These are phyloP conservation scores for Apiospora malaysiana DNA, from an alignment of 2,329 filamentous ascomycete genomes.

Conservation along the genomic window DNA sequence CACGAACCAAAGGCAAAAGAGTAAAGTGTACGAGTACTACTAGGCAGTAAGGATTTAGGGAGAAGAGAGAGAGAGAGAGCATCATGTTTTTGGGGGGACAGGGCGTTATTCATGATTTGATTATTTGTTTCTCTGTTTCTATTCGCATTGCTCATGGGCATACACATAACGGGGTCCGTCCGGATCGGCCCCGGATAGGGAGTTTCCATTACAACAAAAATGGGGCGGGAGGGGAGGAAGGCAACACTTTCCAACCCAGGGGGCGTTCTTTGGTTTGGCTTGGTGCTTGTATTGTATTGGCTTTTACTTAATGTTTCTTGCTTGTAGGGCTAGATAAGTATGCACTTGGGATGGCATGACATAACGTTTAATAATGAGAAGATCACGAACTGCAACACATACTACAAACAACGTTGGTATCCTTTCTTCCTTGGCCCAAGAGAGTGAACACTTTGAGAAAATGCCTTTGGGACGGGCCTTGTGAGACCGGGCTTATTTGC, in stretches of 20 bases:
- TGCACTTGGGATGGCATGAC: constrained; percentile 22
- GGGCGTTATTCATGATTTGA: constrained; percentile 9
- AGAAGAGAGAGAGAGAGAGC: neutral
- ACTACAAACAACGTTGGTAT: neutral
- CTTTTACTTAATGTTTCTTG: constrained; percentile 4
- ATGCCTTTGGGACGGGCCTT: too few species aligned
- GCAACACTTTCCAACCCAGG: neutral
- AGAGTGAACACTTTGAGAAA: neutral
- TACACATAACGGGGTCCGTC: neutral
- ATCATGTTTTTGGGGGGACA: neutral
- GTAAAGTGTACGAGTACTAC: constrained; percentile 13
- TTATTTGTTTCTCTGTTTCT: constrained; percentile 4
- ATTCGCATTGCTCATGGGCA: neutral
- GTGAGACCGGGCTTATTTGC: too few species aligned
- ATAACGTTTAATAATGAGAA: constrained; percentile 27
- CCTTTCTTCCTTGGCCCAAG: neutral
- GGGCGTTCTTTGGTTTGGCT: neutral
- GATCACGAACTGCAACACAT: constrained; percentile 15
- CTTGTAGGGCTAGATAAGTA: constrained; percentile 24
- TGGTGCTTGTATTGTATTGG: constrained; percentile 20
- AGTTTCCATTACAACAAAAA: neutral
- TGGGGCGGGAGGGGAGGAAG: neutral
- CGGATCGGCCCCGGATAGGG: neutral
- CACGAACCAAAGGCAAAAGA: neutral
- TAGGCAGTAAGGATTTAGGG: neutral